These are phyloP conservation scores for Canariomyces notabilis DNA, from an alignment of 2,329 filamentous ascomycete genomes.

Conservation along the genomic window DNA sequence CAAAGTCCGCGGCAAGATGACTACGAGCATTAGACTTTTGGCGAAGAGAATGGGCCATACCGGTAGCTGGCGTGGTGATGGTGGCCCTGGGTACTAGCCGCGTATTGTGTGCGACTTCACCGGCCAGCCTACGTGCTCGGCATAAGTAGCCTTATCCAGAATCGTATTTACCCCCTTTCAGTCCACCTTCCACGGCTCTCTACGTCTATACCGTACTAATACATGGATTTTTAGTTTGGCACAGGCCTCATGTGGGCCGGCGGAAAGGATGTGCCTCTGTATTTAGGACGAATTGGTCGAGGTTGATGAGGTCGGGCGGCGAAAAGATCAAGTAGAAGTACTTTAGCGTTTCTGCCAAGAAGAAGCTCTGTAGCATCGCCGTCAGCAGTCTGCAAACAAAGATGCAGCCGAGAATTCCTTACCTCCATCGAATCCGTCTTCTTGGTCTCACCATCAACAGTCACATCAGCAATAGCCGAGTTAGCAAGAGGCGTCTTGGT, in stretches of 20 bases:
- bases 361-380: constrained; percentile 38
- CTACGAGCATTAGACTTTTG: too few relatives aligned
- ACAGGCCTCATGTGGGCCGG: background rate
- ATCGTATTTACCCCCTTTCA: too few relatives aligned
- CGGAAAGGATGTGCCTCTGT: constrained; percentile 24
- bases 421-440: constrained; percentile 58
- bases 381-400: background rate
- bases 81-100: too few relatives aligned
- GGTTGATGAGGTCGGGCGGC: constrained; percentile 48
- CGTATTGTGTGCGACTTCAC: too few relatives aligned
- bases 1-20: too few relatives aligned
- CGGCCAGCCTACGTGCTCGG: too few relatives aligned
- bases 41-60: too few relatives aligned
- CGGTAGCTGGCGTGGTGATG: too few relatives aligned
- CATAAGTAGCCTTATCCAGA: too few relatives aligned
- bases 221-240: too few relatives aligned
- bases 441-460: constrained; percentile 28
- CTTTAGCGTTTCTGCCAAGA: constrained; percentile 40
- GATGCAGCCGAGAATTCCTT: constrained; percentile 20
- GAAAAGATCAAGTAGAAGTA: constrained; percentile 61
- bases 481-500: constrained; percentile 49
- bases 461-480: constrained; percentile 49
- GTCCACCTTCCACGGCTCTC: too few relatives aligned
- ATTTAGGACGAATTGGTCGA: constrained; percentile 54
- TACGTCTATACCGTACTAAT: too few relatives aligned